Evolutionary conservation across 257 asterid genomes (phyloP).

Genomic region (Plantago ovata): DNA sequence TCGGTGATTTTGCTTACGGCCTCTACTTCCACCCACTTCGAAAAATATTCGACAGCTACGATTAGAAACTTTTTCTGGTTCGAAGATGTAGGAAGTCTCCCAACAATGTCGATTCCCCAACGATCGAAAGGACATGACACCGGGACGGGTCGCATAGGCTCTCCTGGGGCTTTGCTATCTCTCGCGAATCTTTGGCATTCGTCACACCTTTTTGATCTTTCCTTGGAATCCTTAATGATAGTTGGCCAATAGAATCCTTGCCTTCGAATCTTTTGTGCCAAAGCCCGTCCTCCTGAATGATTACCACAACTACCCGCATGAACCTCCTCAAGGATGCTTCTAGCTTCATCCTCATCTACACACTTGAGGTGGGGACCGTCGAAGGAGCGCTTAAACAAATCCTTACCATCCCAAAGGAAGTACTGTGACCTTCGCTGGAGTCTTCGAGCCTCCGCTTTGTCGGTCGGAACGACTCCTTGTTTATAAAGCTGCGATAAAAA

Average conservation of each 20-base stretch:
- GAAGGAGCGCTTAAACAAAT: neutral
- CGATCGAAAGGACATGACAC: neutral
- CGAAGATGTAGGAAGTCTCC: neutral
- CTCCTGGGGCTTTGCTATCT: neutral
- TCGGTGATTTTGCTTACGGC: too few relatives aligned
- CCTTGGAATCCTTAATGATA: too few relatives aligned
- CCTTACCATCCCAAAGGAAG: neutral
- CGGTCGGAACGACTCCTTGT: too few relatives aligned
- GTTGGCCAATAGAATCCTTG: too few relatives aligned
- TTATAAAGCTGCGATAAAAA: too few relatives aligned
- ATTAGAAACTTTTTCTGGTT: too few relatives aligned
- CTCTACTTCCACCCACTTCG: too few relatives aligned
- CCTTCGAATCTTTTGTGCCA: neutral
- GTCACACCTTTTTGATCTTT: too few relatives aligned
- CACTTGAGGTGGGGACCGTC: neutral
- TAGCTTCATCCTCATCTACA: neutral
- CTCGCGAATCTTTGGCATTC: too few relatives aligned
- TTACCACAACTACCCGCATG: neutral
- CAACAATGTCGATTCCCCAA: constrained; percentile 1
- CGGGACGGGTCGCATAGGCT: neutral
- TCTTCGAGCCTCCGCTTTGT: too few relatives aligned
- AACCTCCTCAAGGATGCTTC: neutral
- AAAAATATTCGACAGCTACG: too few relatives aligned
- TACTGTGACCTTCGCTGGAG: neutral
- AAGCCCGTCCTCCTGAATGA: neutral